Conservation (phyloP, 2,329 filamentous ascomycete species). For the Fusarium domesticum region DNA sequence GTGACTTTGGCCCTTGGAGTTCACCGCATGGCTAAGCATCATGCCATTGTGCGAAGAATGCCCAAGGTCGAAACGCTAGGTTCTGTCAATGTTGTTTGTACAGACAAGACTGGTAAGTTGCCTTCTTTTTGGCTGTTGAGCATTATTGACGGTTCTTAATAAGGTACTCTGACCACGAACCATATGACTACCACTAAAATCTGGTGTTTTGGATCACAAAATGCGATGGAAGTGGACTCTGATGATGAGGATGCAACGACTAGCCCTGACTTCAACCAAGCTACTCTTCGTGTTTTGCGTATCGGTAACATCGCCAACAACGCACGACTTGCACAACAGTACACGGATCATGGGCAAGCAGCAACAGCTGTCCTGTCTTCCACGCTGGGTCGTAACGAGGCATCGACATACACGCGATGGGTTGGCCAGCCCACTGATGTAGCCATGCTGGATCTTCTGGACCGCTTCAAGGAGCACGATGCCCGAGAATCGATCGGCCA, state of each 20-base stretch:
- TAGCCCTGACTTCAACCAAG: conserved; percentile 59
- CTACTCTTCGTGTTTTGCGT: conserved; percentile 76
- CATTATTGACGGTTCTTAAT: conserved; percentile 15
- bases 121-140: background rate
- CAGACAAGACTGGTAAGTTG: conserved; percentile 80
- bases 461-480: conserved; percentile 88
- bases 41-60: conserved; percentile 91
- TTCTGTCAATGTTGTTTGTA: conserved; percentile 99
- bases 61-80: conserved; percentile 97
- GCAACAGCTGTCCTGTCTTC: conserved; percentile 78
- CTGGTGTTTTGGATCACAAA: conserved; percentile 80
- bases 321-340: conserved; percentile 71
- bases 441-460: conserved; percentile 90
- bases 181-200: conserved; percentile 98
- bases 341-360: conserved; percentile 67
- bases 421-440: conserved; percentile 96
- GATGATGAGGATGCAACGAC: conserved; percentile 53
- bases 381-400: conserved; percentile 62
- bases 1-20: conserved; percentile 94
- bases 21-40: conserved; percentile 89
- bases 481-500: conserved; percentile 81
- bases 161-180: conserved; percentile 89
- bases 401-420: conserved; percentile 76
- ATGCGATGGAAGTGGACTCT: conserved; percentile 51
- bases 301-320: conserved; percentile 98